phyloP scores from a whole-genome alignment of 1,139 yeast genomes.

The Saccharomyces hybrid region DNA sequence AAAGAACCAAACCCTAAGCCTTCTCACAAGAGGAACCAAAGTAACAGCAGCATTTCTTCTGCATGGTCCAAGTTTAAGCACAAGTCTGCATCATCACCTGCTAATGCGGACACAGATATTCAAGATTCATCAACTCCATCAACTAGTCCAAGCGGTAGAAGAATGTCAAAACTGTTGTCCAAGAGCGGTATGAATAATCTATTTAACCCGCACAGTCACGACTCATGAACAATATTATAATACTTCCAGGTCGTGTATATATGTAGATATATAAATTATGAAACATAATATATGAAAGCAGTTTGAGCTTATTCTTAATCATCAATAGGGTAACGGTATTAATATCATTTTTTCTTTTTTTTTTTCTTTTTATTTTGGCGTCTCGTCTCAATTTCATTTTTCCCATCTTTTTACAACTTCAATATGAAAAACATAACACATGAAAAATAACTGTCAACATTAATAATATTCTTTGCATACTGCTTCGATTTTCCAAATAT shows the following conservation, averaged over 20 bases:
- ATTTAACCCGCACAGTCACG: conserved; percentile 24
- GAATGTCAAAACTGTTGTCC: conserved; percentile 24
- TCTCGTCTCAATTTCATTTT: background rate
- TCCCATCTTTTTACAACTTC: background rate
- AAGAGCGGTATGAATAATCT: conserved; percentile 24
- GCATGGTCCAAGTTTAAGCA: conserved; percentile 16
- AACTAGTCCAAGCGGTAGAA: conserved; percentile 13
- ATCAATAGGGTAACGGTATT: background rate
- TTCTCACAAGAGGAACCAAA: conserved; percentile 16
- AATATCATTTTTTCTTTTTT: background rate
- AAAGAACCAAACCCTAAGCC: background rate
- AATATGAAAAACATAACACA: background rate
- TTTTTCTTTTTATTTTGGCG: background rate
- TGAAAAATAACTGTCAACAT: background rate
- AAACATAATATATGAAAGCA: background rate
- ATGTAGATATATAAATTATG: background rate
- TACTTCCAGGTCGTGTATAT: background rate
- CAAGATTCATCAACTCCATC: conserved; percentile 7
- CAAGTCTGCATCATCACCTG: conserved; percentile 8
- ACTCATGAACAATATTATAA: conserved; percentile 4
- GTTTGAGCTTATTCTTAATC: background rate
- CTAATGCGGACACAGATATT: conserved; percentile 6
- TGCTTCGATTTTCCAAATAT: background rate
- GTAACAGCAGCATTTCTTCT: conserved; percentile 16
- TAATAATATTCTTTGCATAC: background rate